Conservation (phyloP, 169 alveolate species). For the Besnoitia besnoiti region DNA sequence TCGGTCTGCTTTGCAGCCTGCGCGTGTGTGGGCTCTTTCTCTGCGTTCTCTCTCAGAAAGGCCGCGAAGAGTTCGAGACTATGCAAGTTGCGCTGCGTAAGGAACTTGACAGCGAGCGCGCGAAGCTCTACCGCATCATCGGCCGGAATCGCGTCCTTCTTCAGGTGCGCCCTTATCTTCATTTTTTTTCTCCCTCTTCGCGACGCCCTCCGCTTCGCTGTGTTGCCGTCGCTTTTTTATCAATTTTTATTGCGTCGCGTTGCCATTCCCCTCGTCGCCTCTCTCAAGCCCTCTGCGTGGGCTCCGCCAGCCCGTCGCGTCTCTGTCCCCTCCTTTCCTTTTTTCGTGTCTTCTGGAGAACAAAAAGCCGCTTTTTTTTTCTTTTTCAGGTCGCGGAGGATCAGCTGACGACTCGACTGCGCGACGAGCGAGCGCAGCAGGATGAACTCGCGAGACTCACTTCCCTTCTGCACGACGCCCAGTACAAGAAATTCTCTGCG, state of each 20-base stretch:
- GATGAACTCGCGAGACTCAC: not conserved
- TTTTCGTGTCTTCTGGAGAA: too few relatives aligned
- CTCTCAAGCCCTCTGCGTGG: too few relatives aligned
- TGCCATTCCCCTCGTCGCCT: too few relatives aligned
- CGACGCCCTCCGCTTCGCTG: too few relatives aligned
- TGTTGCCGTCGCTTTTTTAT: too few relatives aligned
- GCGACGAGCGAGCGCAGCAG: not conserved
- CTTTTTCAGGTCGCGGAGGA: not conserved
- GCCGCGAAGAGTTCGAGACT: not conserved
- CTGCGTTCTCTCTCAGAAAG: too few relatives aligned
- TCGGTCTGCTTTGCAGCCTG: too few relatives aligned
- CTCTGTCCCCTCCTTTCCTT: too few relatives aligned
- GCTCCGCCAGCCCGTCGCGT: too few relatives aligned
- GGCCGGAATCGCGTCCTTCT: not conserved
- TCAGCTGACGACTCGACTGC: not conserved
- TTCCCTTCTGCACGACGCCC: conserved; percentile 6
- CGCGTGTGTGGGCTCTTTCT: too few relatives aligned
- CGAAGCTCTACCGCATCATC: not conserved
- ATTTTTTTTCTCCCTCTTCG: not conserved
- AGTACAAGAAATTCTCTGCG: not conserved
- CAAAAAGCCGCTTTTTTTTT: too few relatives aligned
- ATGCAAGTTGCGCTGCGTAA: not conserved
- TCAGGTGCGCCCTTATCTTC: not conserved
- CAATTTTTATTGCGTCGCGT: too few relatives aligned
- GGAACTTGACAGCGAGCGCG: not conserved